These are phyloP conservation scores for Ceratobasidium sp. DNA, from an alignment of 1,284 basidiomycete species.

Conservation along the genomic window DNA sequence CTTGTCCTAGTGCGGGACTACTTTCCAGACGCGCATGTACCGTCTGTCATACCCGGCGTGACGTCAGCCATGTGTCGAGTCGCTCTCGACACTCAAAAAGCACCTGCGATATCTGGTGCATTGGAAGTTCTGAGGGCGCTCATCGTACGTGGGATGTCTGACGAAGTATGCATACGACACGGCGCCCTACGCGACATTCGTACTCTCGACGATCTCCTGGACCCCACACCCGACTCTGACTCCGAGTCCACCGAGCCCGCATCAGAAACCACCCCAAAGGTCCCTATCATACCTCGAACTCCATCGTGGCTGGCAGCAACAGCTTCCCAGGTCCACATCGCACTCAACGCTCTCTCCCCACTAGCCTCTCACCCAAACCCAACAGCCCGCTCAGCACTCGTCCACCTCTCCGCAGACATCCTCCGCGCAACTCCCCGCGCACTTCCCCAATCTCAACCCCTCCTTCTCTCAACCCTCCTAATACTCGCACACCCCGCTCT, in stretches of 20 bases:
- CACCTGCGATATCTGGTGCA: conserved; percentile 68
- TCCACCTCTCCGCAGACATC: conserved; percentile 65
- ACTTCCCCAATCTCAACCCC: conserved; percentile 69
- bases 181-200: conserved; percentile 66
- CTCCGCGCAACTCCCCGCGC: conserved; percentile 66
- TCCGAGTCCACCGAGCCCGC: conserved; percentile 43
- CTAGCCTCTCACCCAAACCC: conserved; percentile 73
- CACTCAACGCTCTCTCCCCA: conserved; percentile 68
- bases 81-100: conserved; percentile 65
- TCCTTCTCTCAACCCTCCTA: conserved; percentile 75
- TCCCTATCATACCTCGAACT: conserved; percentile 59
- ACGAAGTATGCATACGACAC: conserved; percentile 70
- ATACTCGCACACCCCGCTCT: conserved; percentile 68
- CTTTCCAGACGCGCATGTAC: conserved; percentile 68
- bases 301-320: conserved; percentile 70
- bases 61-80: conserved; percentile 78
- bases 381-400: conserved; percentile 67
- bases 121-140: conserved; percentile 67
- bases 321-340: conserved; percentile 75
- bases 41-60: conserved; percentile 83
- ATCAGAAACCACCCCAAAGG: conserved; percentile 55
- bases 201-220: conserved; percentile 63
- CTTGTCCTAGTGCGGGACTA: conserved; percentile 68
- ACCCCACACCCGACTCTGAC: conserved; percentile 48
- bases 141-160: conserved; percentile 68